Percentiles rank a stretch among this genome's conserved stretches.
Evolutionary conservation across 805 yeast species (phyloP).

Genomic region (Wickerhamiella galacta): DNA sequence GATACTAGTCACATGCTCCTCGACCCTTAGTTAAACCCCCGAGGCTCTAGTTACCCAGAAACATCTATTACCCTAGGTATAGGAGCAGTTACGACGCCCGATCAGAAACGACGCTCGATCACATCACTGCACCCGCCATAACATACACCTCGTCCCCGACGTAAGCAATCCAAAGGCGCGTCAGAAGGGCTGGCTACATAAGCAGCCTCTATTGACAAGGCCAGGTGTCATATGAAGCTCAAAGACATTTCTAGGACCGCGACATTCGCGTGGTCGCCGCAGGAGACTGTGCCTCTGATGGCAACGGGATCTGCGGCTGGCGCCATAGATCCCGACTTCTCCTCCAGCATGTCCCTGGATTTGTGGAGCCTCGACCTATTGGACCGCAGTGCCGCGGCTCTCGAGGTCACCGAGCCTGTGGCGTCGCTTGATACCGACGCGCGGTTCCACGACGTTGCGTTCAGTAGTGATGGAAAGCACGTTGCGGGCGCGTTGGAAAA

Average conservation of each 20-base stretch:
- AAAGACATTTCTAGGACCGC: conserved; percentile 74
- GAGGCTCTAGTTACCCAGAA: too few relatives aligned
- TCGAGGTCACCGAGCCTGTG: conserved; percentile 10
- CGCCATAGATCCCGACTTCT: conserved; percentile 76
- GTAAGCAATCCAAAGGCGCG: too few relatives aligned
- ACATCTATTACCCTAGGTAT: too few relatives aligned
- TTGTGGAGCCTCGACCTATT: conserved; percentile 46
- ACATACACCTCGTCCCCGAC: too few relatives aligned
- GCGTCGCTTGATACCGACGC: conserved; percentile 14
- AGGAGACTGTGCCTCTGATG: conserved; percentile 44
- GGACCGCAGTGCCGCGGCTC: conserved; percentile 20
- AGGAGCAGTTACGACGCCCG: too few relatives aligned
- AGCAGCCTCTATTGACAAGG: too few relatives aligned
- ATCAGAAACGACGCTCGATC: too few relatives aligned
- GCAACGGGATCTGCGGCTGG: conserved; percentile 96
- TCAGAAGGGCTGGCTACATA: too few relatives aligned
- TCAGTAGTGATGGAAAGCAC: conserved; percentile 9
- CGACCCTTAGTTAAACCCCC: too few relatives aligned
- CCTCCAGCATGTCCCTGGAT: conserved; percentile 61
- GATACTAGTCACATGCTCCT: too few relatives aligned
- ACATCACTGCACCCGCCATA: too few relatives aligned
- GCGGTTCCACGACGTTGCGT: conserved; percentile 36
- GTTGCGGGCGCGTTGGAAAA: conserved; percentile 84
- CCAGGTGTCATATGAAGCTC: too few relatives aligned
- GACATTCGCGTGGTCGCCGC: conserved; percentile 91